Evolutionary conservation across 352 stramenopile genomes (phyloP).

Genomic region (Globisporangium nodosum): DNA sequence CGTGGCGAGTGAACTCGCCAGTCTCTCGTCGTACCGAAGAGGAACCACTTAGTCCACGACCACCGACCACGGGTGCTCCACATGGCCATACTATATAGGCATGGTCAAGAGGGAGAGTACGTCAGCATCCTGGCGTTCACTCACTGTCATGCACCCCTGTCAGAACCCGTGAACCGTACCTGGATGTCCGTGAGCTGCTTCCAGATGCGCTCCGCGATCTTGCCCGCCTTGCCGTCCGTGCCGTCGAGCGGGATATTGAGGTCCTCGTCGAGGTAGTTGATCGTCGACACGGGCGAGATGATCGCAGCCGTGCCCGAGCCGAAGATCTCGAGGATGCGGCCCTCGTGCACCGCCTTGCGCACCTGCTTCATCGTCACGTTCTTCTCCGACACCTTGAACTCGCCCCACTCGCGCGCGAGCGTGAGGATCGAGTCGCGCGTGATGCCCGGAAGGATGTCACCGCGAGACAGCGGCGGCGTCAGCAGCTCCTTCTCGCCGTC

Average conservation of each 20-base stretch:
- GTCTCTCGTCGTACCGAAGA: neutral
- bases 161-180: constrained; percentile 1
- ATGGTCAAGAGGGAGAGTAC: neutral
- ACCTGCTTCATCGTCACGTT: constrained; percentile 95
- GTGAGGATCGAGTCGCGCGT: constrained; percentile 95
- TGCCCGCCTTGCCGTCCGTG: constrained; percentile 75
- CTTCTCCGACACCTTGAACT: constrained; percentile 93
- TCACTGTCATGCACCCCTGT: neutral
- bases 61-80: constrained; percentile 35
- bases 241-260: constrained; percentile 89
- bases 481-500: constrained; percentile 92
- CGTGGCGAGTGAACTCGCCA: neutral
- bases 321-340: constrained; percentile 93
- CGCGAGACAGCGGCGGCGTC: constrained; percentile 91
- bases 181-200: constrained; percentile 90
- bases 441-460: constrained; percentile 97
- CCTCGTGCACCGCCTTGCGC: constrained; percentile 86
- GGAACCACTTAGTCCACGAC: constrained; percentile 20
- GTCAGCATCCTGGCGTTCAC: neutral
- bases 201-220: constrained; percentile 86
- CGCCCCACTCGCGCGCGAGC: constrained; percentile 86
- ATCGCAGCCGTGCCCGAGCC: constrained; percentile 94
- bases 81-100: constrained; percentile 22
- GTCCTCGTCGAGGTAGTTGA: constrained; percentile 93
- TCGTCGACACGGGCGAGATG: constrained; percentile 91